Percentiles rank a stretch among this genome's conserved stretches.
Evolutionary conservation across 495 filamentous ascomycete genomes (phyloP).

Genomic region (Pseudoneurospora amorphoporcata): DNA sequence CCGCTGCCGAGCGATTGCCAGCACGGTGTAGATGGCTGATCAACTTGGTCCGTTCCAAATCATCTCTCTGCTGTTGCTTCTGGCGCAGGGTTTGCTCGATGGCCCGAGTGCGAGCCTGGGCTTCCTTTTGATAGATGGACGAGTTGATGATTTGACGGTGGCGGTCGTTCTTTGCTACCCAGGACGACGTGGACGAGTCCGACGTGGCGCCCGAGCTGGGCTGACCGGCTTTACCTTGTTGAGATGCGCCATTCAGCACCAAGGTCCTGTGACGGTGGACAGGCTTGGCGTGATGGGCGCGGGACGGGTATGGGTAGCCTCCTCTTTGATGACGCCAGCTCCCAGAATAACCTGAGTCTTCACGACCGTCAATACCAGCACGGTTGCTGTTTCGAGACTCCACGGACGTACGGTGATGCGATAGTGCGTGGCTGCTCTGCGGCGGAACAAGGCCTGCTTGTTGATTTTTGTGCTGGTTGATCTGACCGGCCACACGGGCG

Average conservation of each 20-base stretch:
- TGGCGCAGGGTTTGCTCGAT: conserved; percentile 60
- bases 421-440: background rate
- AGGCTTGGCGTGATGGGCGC: conserved; percentile 35
- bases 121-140: conserved; percentile 67
- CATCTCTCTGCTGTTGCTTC: conserved; percentile 47
- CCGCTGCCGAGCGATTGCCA: conserved; percentile 1
- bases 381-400: background rate
- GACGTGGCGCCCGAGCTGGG: conserved; percentile 21
- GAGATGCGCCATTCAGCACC: conserved; percentile 48
- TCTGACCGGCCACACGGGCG: conserved; percentile 66
- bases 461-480: conserved; percentile 73
- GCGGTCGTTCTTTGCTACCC: conserved; percentile 72
- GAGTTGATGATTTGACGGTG: conserved; percentile 87
- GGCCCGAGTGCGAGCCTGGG: conserved; percentile 57
- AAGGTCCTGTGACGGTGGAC: conserved; percentile 62
- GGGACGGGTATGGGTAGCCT: conserved; percentile 26
- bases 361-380: conserved; percentile 10
- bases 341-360: conserved; percentile 15
- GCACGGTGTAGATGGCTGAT: conserved; percentile 33
- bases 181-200: conserved; percentile 39
- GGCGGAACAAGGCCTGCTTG: conserved; percentile 22
- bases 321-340: conserved; percentile 23
- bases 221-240: conserved; percentile 9
- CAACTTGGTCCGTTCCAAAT: conserved; percentile 54
- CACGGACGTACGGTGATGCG: conserved; percentile 16